A percentile compares a stretch with the other conserved stretches of the same genome.
Evolutionary conservation across 371 early-diverging fungal species (phyloP).

Genomic region (Mucor irregularis): DNA sequence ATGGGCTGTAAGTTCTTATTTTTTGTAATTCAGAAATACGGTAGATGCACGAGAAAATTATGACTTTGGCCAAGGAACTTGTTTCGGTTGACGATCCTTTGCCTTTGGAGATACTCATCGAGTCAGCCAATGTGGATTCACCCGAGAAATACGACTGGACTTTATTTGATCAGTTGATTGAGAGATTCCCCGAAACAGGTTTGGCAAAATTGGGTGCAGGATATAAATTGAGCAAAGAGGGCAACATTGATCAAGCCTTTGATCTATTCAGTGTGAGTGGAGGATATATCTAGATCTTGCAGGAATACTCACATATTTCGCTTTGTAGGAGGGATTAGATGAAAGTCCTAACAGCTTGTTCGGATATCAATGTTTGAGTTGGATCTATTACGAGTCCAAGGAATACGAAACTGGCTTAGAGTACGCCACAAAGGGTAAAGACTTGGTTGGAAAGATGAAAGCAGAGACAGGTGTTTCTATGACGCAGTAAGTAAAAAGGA

Average conservation of each 20-base stretch:
- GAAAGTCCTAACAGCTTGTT: slow-evolving; percentile 43
- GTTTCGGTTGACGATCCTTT: slow-evolving; percentile 33
- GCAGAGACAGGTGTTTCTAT: slow-evolving; percentile 37
- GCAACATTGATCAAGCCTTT: slow-evolving; percentile 44
- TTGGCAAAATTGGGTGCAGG: slow-evolving; percentile 55
- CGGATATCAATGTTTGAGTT: slow-evolving; percentile 54
- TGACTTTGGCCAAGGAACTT: slow-evolving; percentile 38
- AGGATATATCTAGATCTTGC: too few relatives aligned
- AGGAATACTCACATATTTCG: background rate
- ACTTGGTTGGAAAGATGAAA: slow-evolving; percentile 35
- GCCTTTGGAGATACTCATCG: slow-evolving; percentile 55
- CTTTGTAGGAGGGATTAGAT: slow-evolving; percentile 52
- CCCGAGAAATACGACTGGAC: slow-evolving; percentile 49
- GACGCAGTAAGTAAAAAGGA: slow-evolving; percentile 38
- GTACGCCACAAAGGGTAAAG: slow-evolving; percentile 56
- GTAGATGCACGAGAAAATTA: slow-evolving; percentile 37
- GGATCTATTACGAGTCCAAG: slow-evolving; percentile 54
- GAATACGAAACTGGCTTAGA: slow-evolving; percentile 65
- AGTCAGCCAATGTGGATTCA: slow-evolving; percentile 43
- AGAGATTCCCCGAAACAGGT: slow-evolving; percentile 52
- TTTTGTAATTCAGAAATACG: too few relatives aligned
- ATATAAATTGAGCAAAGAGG: slow-evolving; percentile 43
- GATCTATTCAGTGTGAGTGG: slow-evolving; percentile 34
- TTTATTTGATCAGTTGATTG: slow-evolving; percentile 41
- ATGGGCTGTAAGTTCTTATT: background rate